Conservation (phyloP, 176 grass and related monocot species). For the Oryza nivara region DNA sequence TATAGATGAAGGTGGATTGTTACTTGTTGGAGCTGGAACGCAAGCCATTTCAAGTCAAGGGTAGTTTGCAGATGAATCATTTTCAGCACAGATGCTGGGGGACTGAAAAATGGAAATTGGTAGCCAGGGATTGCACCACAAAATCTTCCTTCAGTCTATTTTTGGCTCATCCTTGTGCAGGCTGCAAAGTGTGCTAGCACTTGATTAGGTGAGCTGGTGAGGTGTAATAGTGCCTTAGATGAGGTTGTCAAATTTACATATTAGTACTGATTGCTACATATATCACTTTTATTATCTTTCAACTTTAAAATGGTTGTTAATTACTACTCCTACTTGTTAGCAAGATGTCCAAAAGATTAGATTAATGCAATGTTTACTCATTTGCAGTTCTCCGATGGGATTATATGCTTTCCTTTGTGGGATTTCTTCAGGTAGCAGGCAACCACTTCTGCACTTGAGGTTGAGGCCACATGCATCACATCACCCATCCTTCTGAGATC, state of each 20-base stretch:
- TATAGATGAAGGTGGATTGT: constrained; percentile 22
- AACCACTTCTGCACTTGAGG: neutral
- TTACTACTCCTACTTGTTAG: neutral
- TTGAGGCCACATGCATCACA: constrained; percentile 4
- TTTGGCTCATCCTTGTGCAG: neutral
- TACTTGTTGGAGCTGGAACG: neutral
- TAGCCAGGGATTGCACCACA: neutral
- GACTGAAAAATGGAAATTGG: neutral
- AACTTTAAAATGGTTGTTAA: too few relatives aligned
- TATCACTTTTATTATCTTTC: neutral
- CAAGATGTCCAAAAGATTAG: neutral
- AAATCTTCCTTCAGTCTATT: constrained; percentile 7
- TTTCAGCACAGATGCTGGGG: neutral
- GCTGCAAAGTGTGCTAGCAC: neutral
- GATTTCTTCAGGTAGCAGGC: constrained; percentile 22
- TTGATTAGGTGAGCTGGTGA: neutral
- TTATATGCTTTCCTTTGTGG: neutral
- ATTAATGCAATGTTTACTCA: neutral
- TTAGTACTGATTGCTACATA: neutral
- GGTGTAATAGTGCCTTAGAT: neutral
- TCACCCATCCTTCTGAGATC: neutral
- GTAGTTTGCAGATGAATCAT: neutral
- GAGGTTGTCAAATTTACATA: neutral
- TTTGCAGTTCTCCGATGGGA: neutral
- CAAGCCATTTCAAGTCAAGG: neutral